phyloP scores from a whole-genome alignment of 1,139 yeast species.

The Eremothecium sinecaudum region DNA sequence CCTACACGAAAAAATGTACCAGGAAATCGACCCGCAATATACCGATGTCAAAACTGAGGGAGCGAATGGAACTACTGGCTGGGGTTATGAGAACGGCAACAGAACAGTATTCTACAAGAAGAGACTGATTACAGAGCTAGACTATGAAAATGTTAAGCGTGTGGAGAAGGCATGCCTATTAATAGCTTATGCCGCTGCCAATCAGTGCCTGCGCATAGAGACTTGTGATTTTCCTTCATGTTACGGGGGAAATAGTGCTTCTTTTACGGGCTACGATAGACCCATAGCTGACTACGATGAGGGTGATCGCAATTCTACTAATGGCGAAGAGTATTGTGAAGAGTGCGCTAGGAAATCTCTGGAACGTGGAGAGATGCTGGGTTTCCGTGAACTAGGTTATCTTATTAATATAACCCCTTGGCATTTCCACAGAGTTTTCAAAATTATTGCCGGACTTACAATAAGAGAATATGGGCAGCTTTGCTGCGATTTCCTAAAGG shows the following conservation, averaged over 20 bases:
- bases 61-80: background rate
- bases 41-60: background rate
- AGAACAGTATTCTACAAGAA: slow-evolving; percentile 17
- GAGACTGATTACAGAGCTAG: slow-evolving; percentile 20
- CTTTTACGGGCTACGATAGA: background rate
- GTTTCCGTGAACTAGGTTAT: slow-evolving; percentile 81
- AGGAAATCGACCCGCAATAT: background rate
- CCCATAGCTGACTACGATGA: slow-evolving; percentile 6
- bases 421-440: slow-evolving; percentile 88
- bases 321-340: slow-evolving; percentile 4
- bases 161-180: slow-evolving; percentile 20
- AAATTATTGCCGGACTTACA: slow-evolving; percentile 74
- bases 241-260: background rate
- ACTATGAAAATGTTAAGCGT: slow-evolving; percentile 19
- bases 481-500: slow-evolving; percentile 62
- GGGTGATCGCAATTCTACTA: background rate
- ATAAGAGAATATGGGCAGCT: slow-evolving; percentile 86
- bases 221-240: slow-evolving; percentile 6
- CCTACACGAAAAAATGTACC: background rate
- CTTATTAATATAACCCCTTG: slow-evolving; percentile 81
- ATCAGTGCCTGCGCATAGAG: slow-evolving; percentile 17
- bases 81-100: slow-evolving; percentile 3
- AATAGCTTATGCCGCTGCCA: slow-evolving; percentile 20
- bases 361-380: slow-evolving; percentile 81
- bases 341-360: slow-evolving; percentile 26